Evolutionary conservation across 2,329 filamentous ascomycete species (phyloP), one percentile per base, ranked within the genome.

Genomic region (Ceratocystis colombiana): DNA sequence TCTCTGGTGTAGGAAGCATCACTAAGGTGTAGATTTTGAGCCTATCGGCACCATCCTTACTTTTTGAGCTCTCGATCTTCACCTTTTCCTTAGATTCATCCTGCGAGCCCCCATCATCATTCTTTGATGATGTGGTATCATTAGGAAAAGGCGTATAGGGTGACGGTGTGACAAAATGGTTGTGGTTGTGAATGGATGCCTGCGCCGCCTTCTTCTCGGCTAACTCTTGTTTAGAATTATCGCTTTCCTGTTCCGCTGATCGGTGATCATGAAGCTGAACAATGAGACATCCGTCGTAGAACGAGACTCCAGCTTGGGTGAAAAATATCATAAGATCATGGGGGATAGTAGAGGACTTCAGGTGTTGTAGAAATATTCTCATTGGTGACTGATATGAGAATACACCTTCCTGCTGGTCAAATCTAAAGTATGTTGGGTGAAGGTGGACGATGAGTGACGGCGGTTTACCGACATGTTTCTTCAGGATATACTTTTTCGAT

Each of bases 231-330:
- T 78, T 64, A 77, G 79, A 62, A 78, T 81, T 66, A 78, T 83
- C 84, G 72, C 90, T 85, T 70, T 81, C 78, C 69, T 82, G 80
- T 61, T 81, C 80, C 53, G 78, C 78, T 0, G 87, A 85, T 72
- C 88, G 89, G 77, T 96, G 89, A 73, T 97, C 90, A 72, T 96
- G 84, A n/a, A 97, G 79, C 74, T 96, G 88, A 45, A 99, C 91
- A 70, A 99, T 97, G 67, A 99, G 82, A 73, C 93, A 96, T 41
- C 89, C 91, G 75, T 97, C 92, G 74, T 97, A 99, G 73, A 96
- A 97, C 8, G 82, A 81, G 15, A 96, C 88, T 22, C 85, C 84
- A 20, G 80, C 80, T 61, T 84, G 81, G 33, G 86, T 81, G 65
- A 99, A 84, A 70, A 93, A 88, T 61, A 88, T 85, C 10, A 97